These are phyloP conservation scores for Daldinia concentrica DNA, from an alignment of 495 filamentous ascomycete genomes.

Conservation along the genomic window DNA sequence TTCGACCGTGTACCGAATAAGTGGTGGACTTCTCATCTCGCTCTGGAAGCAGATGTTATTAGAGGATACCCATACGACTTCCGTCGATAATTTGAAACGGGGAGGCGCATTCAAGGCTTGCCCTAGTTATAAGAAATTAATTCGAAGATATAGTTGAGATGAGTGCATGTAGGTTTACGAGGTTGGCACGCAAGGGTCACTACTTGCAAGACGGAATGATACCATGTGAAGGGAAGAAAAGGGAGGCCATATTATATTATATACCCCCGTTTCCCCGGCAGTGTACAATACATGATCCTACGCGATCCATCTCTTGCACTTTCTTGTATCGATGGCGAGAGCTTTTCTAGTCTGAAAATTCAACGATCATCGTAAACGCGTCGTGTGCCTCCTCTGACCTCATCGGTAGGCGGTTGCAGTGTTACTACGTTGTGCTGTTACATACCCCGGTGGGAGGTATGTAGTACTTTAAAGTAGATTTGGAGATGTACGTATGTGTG, in stretches of 20 bases:
- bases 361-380: not conserved
- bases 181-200: not conserved
- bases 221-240: constrained; percentile 20
- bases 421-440: constrained; percentile 3
- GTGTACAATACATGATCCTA: constrained; percentile 25
- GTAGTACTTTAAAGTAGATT: not conserved
- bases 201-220: constrained; percentile 26
- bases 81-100: constrained; percentile 1
- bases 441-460: constrained; percentile 16
- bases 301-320: constrained; percentile 12
- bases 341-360: constrained; percentile 17
- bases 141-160: constrained; percentile 14
- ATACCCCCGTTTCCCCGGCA: not conserved
- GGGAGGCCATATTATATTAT: no score
- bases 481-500: not conserved
- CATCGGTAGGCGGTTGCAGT: not conserved
- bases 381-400: not conserved
- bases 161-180: constrained; percentile 1
- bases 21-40: constrained; percentile 29
- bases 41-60: constrained; percentile 34
- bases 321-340: constrained; percentile 13
- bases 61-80: constrained; percentile 16
- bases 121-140: constrained; percentile 4
- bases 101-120: not conserved
- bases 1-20: constrained; percentile 14